A percentile compares a stretch with the other conserved stretches of the same genome.
These are phyloP conservation scores for Nematodospora anomalae DNA, from an alignment of 1,139 yeast species.

Conservation along the genomic window DNA sequence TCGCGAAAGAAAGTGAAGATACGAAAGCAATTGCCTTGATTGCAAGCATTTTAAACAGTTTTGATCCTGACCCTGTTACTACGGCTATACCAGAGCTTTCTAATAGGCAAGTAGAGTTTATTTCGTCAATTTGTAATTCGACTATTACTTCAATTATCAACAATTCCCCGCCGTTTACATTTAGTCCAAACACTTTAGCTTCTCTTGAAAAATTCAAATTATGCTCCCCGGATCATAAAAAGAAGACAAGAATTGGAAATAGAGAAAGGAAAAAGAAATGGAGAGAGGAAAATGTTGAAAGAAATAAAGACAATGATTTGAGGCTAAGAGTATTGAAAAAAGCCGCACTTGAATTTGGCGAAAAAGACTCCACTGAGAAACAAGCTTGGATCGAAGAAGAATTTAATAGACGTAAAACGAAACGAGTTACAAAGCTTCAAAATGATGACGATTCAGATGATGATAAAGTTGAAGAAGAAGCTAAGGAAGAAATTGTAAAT, in stretches of 20 bases:
- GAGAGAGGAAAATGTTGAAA: conserved; percentile 79
- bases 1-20: conserved; percentile 2
- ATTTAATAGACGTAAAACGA: conserved; percentile 62
- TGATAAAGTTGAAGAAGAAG: conserved; percentile 5
- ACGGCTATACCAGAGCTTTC: conserved; percentile 8
- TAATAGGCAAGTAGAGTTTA: conserved; percentile 21
- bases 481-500: background rate
- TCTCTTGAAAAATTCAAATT: conserved; percentile 27
- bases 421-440: conserved; percentile 45
- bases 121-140: conserved; percentile 31
- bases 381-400: conserved; percentile 77
- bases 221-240: conserved; percentile 46
- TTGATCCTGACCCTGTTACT: conserved; percentile 14
- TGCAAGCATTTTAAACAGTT: conserved; percentile 27
- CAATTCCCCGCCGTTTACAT: conserved; percentile 21
- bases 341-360: conserved; percentile 70
- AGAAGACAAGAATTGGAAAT: conserved; percentile 66
- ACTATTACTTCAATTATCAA: conserved; percentile 32
- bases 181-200: conserved; percentile 17
- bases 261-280: conserved; percentile 87
- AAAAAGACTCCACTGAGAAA: conserved; percentile 51
- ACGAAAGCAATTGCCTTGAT: conserved; percentile 24
- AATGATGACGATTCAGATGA: conserved; percentile 17
- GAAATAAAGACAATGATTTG: conserved; percentile 86
- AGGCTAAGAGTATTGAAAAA: conserved; percentile 73